These are phyloP conservation scores for Bacterosira constricta DNA, from an alignment of 108 stramenopile species.

Conservation along the genomic window DNA sequence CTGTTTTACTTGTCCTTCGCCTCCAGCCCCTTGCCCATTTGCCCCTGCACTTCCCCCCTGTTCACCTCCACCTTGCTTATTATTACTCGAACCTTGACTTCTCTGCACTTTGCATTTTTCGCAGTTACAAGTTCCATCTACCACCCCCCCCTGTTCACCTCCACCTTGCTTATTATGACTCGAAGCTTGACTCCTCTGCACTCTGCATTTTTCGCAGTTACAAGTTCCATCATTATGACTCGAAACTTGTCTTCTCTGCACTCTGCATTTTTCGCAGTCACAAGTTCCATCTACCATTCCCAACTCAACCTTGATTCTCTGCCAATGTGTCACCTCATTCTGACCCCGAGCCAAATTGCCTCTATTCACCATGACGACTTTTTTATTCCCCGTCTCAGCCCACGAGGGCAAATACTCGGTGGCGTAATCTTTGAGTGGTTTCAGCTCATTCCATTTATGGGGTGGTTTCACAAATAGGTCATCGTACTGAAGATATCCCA, in stretches of 20 bases:
- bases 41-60: too few relatives aligned
- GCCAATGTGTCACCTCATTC: slow-evolving; percentile 22
- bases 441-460: slow-evolving; percentile 48
- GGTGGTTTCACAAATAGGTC: slow-evolving; percentile 56
- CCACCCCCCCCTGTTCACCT: too few relatives aligned
- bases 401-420: slow-evolving; percentile 14
- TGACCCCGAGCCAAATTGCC: slow-evolving; percentile 19
- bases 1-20: too few relatives aligned
- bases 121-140: too few relatives aligned
- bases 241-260: background rate
- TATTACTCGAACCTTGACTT: too few relatives aligned
- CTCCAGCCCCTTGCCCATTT: too few relatives aligned
- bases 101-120: too few relatives aligned
- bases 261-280: slow-evolving; percentile 31
- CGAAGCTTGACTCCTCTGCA: background rate
- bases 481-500: slow-evolving; percentile 55
- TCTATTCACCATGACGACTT: slow-evolving; percentile 15
- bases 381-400: background rate
- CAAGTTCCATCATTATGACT: background rate
- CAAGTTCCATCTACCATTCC: slow-evolving; percentile 32
- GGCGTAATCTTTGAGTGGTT: slow-evolving; percentile 46
- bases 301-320: slow-evolving; percentile 33
- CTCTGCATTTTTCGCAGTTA: slow-evolving; percentile 26
- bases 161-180: too few relatives aligned
- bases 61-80: too few relatives aligned